Conservation (phyloP, 176 grass and related monocot genomes). For the Oryza longistaminata region DNA sequence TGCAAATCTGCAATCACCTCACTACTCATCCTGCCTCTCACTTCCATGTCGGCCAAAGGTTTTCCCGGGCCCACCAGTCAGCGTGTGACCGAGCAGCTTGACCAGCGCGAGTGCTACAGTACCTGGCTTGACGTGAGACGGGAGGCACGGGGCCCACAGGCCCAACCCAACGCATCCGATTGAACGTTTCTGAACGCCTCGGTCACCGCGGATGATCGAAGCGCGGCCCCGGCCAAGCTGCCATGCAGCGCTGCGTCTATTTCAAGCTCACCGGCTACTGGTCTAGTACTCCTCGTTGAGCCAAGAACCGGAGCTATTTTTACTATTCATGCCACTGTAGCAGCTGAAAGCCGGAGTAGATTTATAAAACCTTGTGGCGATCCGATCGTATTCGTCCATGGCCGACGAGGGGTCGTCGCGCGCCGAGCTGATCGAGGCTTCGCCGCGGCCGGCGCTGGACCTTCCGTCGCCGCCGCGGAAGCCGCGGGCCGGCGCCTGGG, state of each 20-base stretch:
- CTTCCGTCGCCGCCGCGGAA: conserved; percentile 19
- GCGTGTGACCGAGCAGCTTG: too few species aligned
- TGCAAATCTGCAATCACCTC: too few species aligned
- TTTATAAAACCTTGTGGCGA: not conserved
- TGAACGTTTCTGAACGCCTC: conserved; percentile 26
- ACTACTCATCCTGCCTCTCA: too few species aligned
- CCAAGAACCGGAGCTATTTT: conserved; percentile 22
- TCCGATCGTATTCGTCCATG: not conserved
- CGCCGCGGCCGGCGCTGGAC: not conserved
- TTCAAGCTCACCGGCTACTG: conserved; percentile 19
- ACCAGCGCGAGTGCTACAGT: too few species aligned
- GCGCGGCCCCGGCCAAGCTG: too few species aligned
- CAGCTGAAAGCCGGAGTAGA: not conserved
- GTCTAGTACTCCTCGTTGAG: not conserved
- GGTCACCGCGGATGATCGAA: not conserved
- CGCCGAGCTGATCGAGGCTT: not conserved
- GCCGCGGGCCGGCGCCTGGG: conserved; percentile 66
- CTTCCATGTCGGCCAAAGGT: too few species aligned
- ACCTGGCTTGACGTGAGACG: conserved; percentile 16
- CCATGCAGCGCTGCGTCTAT: not conserved
- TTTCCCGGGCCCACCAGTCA: too few species aligned
- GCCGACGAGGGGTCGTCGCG: not conserved
- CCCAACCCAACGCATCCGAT: conserved; percentile 14
- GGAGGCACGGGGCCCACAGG: not conserved
- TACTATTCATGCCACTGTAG: conserved; percentile 4